These are phyloP conservation scores for Physaria fendleri DNA, from an alignment of 345 rosid genomes.

Conservation along the genomic window DNA sequence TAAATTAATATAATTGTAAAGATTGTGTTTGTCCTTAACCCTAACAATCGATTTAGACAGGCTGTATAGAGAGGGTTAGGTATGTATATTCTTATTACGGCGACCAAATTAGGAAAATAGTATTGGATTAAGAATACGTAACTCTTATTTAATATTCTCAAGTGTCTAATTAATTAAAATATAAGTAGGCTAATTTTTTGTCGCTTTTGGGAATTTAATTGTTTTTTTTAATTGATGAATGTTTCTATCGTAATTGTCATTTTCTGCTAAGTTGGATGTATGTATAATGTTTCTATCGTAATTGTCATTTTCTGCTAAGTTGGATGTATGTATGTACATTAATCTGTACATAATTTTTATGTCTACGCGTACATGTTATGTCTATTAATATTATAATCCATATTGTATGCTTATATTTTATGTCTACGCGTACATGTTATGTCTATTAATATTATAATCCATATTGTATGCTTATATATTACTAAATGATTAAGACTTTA, in stretches of 20 bases:
- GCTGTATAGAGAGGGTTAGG: conserved; percentile 11
- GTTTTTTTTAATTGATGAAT: not conserved
- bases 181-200: conserved; percentile 15
- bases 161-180: not conserved
- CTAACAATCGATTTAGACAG: conserved; percentile 22
- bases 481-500: too few relatives aligned
- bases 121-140: conserved; percentile 8
- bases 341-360: conserved; percentile 4
- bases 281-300: too few relatives aligned
- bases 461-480: too few relatives aligned
- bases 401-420: too few relatives aligned
- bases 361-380: conserved; percentile 15
- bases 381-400: not conserved
- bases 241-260: conserved; percentile 19
- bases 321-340: conserved; percentile 29
- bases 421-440: conserved; percentile 16
- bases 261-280: too few relatives aligned
- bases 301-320: conserved; percentile 22
- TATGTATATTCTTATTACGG: conserved; percentile 19
- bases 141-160: not conserved
- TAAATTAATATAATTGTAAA: conserved; percentile 28
- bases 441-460: not conserved
- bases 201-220: conserved; percentile 2
- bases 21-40: conserved; percentile 36
- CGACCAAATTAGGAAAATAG: conserved; percentile 15